Evolutionary conservation across 306 rosid species (phyloP).

Genomic region (Senna siamea): DNA sequence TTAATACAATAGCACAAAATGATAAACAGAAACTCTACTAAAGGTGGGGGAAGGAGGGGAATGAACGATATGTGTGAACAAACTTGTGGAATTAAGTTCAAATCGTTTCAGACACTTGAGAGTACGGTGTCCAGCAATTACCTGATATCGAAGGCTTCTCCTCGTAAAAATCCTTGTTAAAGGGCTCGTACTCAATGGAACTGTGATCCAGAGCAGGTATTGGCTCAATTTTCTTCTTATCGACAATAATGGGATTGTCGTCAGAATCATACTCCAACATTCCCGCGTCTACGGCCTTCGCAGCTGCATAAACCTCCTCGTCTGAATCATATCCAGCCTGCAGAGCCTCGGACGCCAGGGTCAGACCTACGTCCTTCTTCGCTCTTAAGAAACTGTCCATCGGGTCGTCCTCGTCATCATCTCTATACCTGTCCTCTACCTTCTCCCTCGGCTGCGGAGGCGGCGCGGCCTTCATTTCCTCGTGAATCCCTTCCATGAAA

Average conservation of each 20-base stretch:
- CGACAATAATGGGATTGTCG: slow-evolving; percentile 78
- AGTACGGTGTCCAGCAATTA: slow-evolving; percentile 7
- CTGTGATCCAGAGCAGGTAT: slow-evolving; percentile 87
- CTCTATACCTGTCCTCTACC: slow-evolving; percentile 69
- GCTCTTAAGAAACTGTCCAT: slow-evolving; percentile 92
- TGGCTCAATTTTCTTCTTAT: slow-evolving; percentile 88
- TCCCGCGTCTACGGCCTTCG: slow-evolving; percentile 95
- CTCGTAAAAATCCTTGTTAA: slow-evolving; percentile 90
- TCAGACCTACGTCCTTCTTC: slow-evolving; percentile 82
- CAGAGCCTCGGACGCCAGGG: slow-evolving; percentile 87
- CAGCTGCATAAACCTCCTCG: slow-evolving; percentile 98
- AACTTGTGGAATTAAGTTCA: background rate
- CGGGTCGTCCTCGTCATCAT: slow-evolving; percentile 88
- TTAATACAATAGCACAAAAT: background rate
- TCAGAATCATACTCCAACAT: slow-evolving; percentile 91
- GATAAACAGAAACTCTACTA: background rate
- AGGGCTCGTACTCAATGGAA: slow-evolving; percentile 79
- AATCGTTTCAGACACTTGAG: background rate
- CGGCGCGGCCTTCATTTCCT: slow-evolving; percentile 82
- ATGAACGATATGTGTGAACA: background rate
- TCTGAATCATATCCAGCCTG: slow-evolving; percentile 93
- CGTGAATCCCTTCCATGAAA: slow-evolving; percentile 93
- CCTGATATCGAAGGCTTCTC: slow-evolving; percentile 86
- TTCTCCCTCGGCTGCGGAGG: slow-evolving; percentile 73
- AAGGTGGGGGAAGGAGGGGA: background rate